Evolutionary conservation across 176 grass and related monocot species (phyloP).

Genomic region (Aegilops tauschii): DNA sequence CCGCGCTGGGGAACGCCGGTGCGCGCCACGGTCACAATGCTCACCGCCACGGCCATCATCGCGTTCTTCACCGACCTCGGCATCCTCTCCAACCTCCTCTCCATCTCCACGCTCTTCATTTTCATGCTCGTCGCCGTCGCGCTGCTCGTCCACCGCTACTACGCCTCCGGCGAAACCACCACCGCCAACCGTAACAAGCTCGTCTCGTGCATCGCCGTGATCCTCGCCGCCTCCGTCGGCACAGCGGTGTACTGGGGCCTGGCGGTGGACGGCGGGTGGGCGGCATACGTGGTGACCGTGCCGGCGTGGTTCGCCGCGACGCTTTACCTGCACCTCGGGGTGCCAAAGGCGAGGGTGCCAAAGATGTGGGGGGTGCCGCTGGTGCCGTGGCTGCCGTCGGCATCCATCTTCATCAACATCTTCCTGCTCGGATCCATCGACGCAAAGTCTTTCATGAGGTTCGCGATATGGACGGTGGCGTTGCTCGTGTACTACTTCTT

Average conservation of each 20-base stretch:
- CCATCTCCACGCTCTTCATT: conserved; percentile 72
- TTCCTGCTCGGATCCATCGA: conserved; percentile 95
- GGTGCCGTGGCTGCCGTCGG: conserved; percentile 73
- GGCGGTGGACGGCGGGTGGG: not conserved
- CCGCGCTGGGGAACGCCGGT: conserved; percentile 45
- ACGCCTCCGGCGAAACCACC: conserved; percentile 41
- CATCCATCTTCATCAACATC: conserved; percentile 74
- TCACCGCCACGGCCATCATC: conserved; percentile 48
- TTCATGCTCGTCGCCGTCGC: conserved; percentile 72
- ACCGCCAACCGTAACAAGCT: conserved; percentile 35
- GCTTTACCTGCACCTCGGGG: not conserved
- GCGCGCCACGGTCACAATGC: conserved; percentile 52
- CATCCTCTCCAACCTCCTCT: conserved; percentile 62
- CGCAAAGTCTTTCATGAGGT: conserved; percentile 62
- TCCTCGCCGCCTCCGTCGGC: not conserved
- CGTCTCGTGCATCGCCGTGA: not conserved
- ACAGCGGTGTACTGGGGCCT: not conserved
- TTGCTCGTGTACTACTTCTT: conserved; percentile 81
- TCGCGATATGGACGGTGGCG: conserved; percentile 58
- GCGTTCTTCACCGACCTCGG: conserved; percentile 56
- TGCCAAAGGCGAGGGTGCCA: not conserved
- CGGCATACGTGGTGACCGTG: not conserved
- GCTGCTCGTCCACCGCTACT: conserved; percentile 62
- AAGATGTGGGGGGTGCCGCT: conserved; percentile 54
- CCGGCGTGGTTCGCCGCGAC: conserved; percentile 1